Evolutionary conservation across 345 rosid genomes (phyloP).

Genomic region (Sonneratia caseolaris): DNA sequence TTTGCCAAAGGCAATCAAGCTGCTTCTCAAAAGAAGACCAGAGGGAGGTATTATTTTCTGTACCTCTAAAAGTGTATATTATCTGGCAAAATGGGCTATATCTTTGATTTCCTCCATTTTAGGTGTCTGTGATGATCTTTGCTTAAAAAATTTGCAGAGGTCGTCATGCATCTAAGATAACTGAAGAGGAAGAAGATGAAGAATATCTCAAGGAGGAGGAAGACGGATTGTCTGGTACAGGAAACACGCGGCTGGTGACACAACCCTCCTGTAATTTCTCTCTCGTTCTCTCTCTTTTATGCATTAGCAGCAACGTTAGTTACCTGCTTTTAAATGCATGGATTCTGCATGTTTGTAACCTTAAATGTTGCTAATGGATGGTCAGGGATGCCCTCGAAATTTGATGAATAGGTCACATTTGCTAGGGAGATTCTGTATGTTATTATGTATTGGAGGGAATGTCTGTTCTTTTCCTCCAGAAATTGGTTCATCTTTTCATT

Average conservation of each 20-base stretch:
- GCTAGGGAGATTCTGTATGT: neutral
- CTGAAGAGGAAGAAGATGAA: slow-evolving; percentile 99
- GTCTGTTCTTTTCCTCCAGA: neutral
- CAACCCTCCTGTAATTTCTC: slow-evolving; percentile 76
- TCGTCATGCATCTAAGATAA: slow-evolving; percentile 91
- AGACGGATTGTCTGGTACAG: slow-evolving; percentile 65
- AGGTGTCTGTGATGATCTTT: neutral
- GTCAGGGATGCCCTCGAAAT: neutral
- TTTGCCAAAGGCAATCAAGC: slow-evolving; percentile 86
- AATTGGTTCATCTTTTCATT: neutral
- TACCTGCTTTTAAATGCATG: neutral
- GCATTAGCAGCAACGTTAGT: neutral
- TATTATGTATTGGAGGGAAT: neutral
- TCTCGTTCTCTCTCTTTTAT: neutral
- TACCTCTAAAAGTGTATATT: neutral
- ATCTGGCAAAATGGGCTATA: neutral
- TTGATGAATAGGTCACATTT: neutral
- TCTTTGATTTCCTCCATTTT: neutral
- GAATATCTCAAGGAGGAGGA: slow-evolving; percentile 94
- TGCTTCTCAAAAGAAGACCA: slow-evolving; percentile 56
- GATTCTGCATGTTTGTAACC: neutral
- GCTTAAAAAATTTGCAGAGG: slow-evolving; percentile 41
- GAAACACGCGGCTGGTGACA: slow-evolving; percentile 78
- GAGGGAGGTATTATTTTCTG: slow-evolving; percentile 57
- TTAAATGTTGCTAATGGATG: neutral